Percentiles rank a stretch among this genome's conserved stretches.
phyloP scores from a whole-genome alignment of 345 rosid species.

The Rhodamnia argentea region DNA sequence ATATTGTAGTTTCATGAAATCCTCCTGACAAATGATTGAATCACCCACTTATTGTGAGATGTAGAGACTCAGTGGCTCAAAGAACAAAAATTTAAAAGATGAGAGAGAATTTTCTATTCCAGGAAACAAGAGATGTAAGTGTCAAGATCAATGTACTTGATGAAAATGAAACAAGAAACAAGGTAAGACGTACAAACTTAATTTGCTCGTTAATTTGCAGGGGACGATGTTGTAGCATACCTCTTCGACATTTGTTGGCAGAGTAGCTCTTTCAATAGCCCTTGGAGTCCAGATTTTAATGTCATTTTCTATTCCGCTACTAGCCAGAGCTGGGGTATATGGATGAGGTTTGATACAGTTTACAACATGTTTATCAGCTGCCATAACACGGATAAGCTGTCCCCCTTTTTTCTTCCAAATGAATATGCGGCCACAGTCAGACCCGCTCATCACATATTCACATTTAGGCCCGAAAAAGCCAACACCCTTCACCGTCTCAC shows the following conservation, averaged over 20 bases:
- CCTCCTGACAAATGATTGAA: not conserved
- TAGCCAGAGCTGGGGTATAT: conserved; percentile 52
- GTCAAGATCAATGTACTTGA: not conserved
- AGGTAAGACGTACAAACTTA: not conserved
- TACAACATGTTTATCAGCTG: conserved; percentile 68
- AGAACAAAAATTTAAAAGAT: not conserved
- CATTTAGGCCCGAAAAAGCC: conserved; percentile 76
- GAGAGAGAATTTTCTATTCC: not conserved
- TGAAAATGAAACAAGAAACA: not conserved
- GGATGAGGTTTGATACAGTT: conserved; percentile 90
- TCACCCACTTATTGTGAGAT: not conserved
- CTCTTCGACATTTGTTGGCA: conserved; percentile 61
- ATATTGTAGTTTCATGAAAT: not conserved
- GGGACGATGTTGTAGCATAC: conserved; percentile 22
- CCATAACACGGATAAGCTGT: conserved; percentile 67
- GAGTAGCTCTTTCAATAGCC: conserved; percentile 50
- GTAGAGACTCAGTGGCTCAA: not conserved
- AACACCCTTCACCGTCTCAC: conserved; percentile 76
- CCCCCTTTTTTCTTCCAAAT: conserved; percentile 85
- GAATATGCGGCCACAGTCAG: conserved; percentile 92
- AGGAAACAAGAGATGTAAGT: not conserved
- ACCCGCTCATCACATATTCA: conserved; percentile 91
- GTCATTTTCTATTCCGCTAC: conserved; percentile 79
- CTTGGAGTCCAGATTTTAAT: conserved; percentile 83
- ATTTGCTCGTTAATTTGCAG: not conserved